Percentiles rank a stretch among this genome's conserved stretches.
Evolutionary conservation across 805 yeast species (phyloP).

Genomic region (Alloascoidea africana): DNA sequence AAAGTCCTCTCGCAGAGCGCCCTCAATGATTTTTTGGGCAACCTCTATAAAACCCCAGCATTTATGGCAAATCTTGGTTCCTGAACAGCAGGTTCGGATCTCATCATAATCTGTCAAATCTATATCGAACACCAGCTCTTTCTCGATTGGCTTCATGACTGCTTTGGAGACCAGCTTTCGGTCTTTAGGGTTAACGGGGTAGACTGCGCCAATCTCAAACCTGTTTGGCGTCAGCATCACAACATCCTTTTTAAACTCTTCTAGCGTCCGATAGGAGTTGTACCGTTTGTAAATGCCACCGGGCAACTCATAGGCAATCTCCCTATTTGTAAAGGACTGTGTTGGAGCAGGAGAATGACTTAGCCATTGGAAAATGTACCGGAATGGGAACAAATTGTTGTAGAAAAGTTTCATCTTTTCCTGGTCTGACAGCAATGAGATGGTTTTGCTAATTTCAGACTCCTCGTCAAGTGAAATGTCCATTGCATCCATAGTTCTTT

Average conservation of each 20-base stretch:
- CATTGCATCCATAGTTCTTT: no score
- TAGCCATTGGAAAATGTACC: slow-evolving; percentile 74
- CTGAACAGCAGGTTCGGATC: slow-evolving; percentile 83
- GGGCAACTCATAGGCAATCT: slow-evolving; percentile 81
- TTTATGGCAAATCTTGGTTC: slow-evolving; percentile 68
- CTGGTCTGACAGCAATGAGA: slow-evolving; percentile 3
- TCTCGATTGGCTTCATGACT: slow-evolving; percentile 65
- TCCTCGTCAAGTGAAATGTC: no score
- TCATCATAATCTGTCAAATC: slow-evolving; percentile 96
- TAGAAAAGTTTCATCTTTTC: slow-evolving; percentile 59
- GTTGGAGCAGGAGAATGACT: slow-evolving; percentile 70
- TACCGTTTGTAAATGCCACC: slow-evolving; percentile 87
- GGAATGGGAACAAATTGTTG: slow-evolving; percentile 59
- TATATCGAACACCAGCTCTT: slow-evolving; percentile 90
- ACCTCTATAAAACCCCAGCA: slow-evolving; percentile 91
- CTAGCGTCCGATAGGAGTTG: slow-evolving; percentile 50
- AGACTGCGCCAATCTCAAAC: slow-evolving; percentile 91
- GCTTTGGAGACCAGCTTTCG: slow-evolving; percentile 62
- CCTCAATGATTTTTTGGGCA: slow-evolving; percentile 63
- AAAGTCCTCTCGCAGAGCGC: slow-evolving; percentile 69
- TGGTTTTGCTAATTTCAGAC: background rate
- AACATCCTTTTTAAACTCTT: slow-evolving; percentile 70
- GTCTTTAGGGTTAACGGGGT: slow-evolving; percentile 75
- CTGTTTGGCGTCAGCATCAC: slow-evolving; percentile 67
- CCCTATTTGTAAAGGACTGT: slow-evolving; percentile 73